These are phyloP conservation scores for Celoporthe dispersa DNA, from an alignment of 2,329 filamentous ascomycete species.

Conservation along the genomic window DNA sequence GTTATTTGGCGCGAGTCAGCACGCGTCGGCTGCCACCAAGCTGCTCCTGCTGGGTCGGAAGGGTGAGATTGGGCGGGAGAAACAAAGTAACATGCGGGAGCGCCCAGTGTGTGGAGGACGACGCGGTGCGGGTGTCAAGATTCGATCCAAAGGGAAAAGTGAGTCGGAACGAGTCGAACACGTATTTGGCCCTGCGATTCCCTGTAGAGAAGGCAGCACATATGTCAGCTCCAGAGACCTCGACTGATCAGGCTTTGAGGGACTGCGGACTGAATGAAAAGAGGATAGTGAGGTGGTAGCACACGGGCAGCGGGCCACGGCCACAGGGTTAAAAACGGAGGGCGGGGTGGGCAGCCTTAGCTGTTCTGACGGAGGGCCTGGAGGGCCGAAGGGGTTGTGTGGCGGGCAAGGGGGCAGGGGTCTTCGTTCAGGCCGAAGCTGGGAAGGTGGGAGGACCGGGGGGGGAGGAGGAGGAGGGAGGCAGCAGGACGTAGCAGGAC, in stretches of 20 bases:
- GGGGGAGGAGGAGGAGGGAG: not conserved
- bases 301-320: slow-evolving; percentile 49
- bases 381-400: slow-evolving; percentile 23
- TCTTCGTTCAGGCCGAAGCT: slow-evolving; percentile 35
- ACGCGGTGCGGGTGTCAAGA: slow-evolving; percentile 21
- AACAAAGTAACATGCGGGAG: slow-evolving; percentile 8
- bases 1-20: slow-evolving; percentile 38
- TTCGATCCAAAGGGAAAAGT: slow-evolving; percentile 6
- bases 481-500: not conserved
- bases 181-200: slow-evolving; percentile 42
- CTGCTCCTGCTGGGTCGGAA: slow-evolving; percentile 13
- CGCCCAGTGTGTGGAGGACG: slow-evolving; percentile 12
- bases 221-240: slow-evolving; percentile 42
- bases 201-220: slow-evolving; percentile 47
- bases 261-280: slow-evolving; percentile 55
- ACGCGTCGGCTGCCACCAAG: slow-evolving; percentile 30
- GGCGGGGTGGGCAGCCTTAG: slow-evolving; percentile 36
- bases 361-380: slow-evolving; percentile 13
- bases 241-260: slow-evolving; percentile 52
- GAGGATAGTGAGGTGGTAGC: slow-evolving; percentile 56
- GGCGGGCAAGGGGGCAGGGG: slow-evolving; percentile 22
- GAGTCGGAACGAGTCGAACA: slow-evolving; percentile 33
- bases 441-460: slow-evolving; percentile 36
- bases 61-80: slow-evolving; percentile 15
- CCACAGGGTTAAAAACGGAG: slow-evolving; percentile 45